Percentiles rank a stretch among this genome's conserved stretches.
Conservation (phyloP, 371 early-diverging fungal species). For the Syncephalastrum contaminatum region DNA sequence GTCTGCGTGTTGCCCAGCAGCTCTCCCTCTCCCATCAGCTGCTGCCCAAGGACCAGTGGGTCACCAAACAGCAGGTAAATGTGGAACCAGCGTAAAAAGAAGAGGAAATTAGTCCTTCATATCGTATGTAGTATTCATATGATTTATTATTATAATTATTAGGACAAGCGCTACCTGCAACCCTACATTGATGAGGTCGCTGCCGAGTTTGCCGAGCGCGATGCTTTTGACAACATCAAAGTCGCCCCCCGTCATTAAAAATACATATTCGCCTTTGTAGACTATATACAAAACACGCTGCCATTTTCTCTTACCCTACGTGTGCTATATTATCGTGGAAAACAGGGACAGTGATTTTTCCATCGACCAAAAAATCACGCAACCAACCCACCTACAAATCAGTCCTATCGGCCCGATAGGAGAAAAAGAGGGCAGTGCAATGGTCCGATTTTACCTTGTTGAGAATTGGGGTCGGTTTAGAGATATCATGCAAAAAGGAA, state of each 20-base stretch:
- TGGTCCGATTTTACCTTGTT: too few species aligned
- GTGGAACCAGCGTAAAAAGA: constrained; percentile 1
- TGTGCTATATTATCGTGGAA: too few species aligned
- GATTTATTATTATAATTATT: constrained; percentile 5
- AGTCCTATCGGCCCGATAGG: too few species aligned
- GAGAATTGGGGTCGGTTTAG: too few species aligned
- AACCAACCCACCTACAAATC: too few species aligned
- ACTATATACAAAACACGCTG: too few species aligned
- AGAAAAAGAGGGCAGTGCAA: too few species aligned
- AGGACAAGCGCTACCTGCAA: constrained; percentile 74
- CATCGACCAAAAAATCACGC: too few species aligned
- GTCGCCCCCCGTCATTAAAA: constrained; percentile 35
- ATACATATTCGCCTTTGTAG: background rate
- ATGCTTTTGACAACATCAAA: constrained; percentile 70
- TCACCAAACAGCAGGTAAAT: constrained; percentile 71
- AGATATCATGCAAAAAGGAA: too few species aligned
- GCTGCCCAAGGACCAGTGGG: constrained; percentile 75
- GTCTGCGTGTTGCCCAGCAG: constrained; percentile 83
- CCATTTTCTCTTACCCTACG: too few species aligned
- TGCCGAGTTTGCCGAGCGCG: constrained; percentile 80
- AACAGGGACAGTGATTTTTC: too few species aligned
- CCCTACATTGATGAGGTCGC: constrained; percentile 86
- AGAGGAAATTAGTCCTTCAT: background rate
- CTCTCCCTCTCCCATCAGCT: constrained; percentile 70
- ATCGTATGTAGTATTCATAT: background rate